Base-by-base conservation (phyloP, 2,329 filamentous ascomycete species). In the Dactylella cylindrospora region DNA sequence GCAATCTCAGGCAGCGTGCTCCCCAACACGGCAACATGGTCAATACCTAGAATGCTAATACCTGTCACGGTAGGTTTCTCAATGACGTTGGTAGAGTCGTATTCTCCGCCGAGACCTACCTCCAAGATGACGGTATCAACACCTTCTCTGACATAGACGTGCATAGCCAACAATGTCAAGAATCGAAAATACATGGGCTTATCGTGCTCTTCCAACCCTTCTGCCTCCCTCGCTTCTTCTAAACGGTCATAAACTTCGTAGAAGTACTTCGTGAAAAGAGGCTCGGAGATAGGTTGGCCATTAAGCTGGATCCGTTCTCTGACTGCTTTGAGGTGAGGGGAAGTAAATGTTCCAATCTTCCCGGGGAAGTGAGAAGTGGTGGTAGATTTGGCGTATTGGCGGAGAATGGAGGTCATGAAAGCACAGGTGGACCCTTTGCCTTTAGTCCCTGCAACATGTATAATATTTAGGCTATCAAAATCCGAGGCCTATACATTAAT, bases 111-210 rank as follows among this genome's bases (percentile, higher is more conserved):
- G 65, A 97, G 94, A 0, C 93, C 93, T 69, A 89, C 95, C 74
- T 98, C 93, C 26, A 97, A 79, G 7, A 97, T 83, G 0, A 89
- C 90, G 13, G 83, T 83, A 65, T 84, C 78, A 0, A 96, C 84
- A 0, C 85, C 84, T 71, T 93, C 85, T 40, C 78, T 73, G 20
- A 94, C 70, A 68, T 95, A 98, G 1, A 84, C 80, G 69, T 95
- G 90, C 68, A 95, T 82, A 1, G 90, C 90, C 75, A 96, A 80
- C 29, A 98, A 78, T 0, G 91, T 96, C 70, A 98, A 73, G 70
- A 88, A 96, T 22, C 91, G 85, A 72, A 97, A 97, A 73, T 94
- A 97, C 45, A 90, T 86, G 0, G 93, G 93, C 72, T 94, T 95
- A 1, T 81, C 81, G 1, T 73, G 74, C 0, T 83, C 77, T 43